A percentile compares a stretch with the other conserved stretches of the same genome.
Conservation (phyloP, 768 basidiomycete genomes). For the Erythrobasidium yunnanense region DNA sequence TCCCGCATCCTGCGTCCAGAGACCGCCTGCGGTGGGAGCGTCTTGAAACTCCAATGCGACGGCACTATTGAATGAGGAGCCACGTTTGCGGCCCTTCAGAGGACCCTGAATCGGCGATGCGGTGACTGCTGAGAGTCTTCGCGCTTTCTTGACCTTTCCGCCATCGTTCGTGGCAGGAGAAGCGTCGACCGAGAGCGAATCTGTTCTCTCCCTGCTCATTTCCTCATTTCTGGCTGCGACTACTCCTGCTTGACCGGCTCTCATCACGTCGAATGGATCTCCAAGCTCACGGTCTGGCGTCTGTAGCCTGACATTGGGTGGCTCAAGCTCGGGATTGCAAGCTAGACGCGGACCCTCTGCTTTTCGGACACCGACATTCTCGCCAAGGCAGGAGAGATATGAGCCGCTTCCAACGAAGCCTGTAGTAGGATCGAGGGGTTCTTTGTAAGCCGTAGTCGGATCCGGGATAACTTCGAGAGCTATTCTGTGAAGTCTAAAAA, state of each 20-base stretch:
- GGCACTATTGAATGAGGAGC: neutral
- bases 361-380: slow-evolving; percentile 82
- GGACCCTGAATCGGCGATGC: slow-evolving; percentile 49
- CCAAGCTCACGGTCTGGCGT: neutral
- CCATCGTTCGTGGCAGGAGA: slow-evolving; percentile 21
- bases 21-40: slow-evolving; percentile 34
- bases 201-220: neutral
- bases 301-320: slow-evolving; percentile 20
- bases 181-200: slow-evolving; percentile 3
- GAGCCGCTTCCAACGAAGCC: slow-evolving; percentile 57
- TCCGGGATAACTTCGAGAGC: slow-evolving; percentile 70
- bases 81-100: slow-evolving; percentile 37
- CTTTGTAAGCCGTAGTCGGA: slow-evolving; percentile 41
- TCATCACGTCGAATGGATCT: neutral
- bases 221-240: neutral
- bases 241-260: neutral
- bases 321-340: neutral
- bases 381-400: slow-evolving; percentile 82
- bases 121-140: neutral
- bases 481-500: slow-evolving; percentile 62
- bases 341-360: slow-evolving; percentile 67
- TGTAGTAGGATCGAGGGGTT: neutral
- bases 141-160: slow-evolving; percentile 26
- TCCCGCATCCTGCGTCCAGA: slow-evolving; percentile 57
- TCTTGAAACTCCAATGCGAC: neutral